Base-by-base conservation (phyloP, 352 stramenopile species). In the Thraustochytrium sp. region DNA sequence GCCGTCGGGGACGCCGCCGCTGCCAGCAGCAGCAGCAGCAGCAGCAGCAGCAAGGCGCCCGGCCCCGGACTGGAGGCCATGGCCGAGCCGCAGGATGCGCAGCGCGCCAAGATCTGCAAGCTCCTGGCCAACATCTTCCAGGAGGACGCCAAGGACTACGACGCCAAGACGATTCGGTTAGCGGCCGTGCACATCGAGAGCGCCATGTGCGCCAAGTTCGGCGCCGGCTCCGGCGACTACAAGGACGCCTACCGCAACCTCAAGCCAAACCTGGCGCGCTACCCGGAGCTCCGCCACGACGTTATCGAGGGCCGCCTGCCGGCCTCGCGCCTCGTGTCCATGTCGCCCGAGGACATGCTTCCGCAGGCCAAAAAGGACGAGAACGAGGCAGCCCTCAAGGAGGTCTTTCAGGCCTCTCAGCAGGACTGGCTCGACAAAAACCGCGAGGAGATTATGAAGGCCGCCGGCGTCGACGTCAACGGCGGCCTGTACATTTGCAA, bases 361-460 rank as follows among this genome's bases (percentile, higher is more conserved):
- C 31, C 34, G 26, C 13, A 76, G 21, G 44, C 76, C 18, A 21
- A 53, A 18, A 61, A 80, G 53, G 48, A 80, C 18, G 68, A 80
- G 49, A 76, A 55, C 8, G 18, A 61, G 34, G 46, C 76, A 26
- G 68, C 76, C 4, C 42, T 46, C 8, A 13, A 80, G 0, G 68
- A 80, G 51, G 31, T 63, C 5, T 42, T 80, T 13, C 34, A 80
- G 31, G 31, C 48, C 31, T 55, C 34, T 16, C 68, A 63, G 44
- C 53, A 61, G 37, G 68, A 80, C 26, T 80, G 68, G 68, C 48
- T 80, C 13, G 68, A 80, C 51, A 16, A 16, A 34, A 61, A 80
- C 53, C 65, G 68, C n/a, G 68, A 80, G 31, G 68, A 80, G 34
- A 80, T 80, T 4, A 80, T 80, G 68, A 80, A 80, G 68, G 53